These are phyloP conservation scores for Misopates orontium DNA, from an alignment of 257 asterid genomes.

Conservation along the genomic window DNA sequence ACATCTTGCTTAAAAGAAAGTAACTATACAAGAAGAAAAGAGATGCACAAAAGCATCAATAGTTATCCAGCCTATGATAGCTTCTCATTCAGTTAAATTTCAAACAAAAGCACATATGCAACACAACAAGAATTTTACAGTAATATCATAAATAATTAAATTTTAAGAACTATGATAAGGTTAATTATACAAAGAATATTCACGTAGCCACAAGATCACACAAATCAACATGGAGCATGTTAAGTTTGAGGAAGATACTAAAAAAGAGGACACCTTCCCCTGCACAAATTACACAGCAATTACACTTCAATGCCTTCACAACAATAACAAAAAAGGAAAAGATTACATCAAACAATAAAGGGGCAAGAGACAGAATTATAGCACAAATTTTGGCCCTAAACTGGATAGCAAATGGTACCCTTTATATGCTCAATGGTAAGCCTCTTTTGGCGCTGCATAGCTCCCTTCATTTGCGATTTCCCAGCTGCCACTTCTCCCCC, in stretches of 20 bases:
- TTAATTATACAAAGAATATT: conserved; percentile 21
- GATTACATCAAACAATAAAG: not conserved
- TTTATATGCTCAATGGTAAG: conserved; percentile 13
- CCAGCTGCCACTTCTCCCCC: conserved; percentile 73
- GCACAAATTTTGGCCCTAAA: too few relatives aligned
- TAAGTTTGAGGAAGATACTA: not conserved
- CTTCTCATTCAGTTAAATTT: too few relatives aligned
- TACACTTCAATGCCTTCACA: not conserved
- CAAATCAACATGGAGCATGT: not conserved
- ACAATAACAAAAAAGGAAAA: conserved; percentile 2
- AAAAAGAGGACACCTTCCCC: not conserved
- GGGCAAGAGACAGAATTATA: conserved; percentile 23
- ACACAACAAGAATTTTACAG: too few relatives aligned
- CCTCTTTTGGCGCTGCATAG: conserved; percentile 39
- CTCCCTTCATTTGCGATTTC: conserved; percentile 60
- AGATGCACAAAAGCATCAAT: too few relatives aligned
- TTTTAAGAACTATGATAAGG: not conserved
- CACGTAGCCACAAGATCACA: not conserved
- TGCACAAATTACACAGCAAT: not conserved
- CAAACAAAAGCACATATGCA: too few relatives aligned
- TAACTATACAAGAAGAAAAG: too few relatives aligned
- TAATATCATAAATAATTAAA: too few relatives aligned
- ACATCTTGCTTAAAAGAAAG: too few relatives aligned
- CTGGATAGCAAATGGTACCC: conserved; percentile 32
- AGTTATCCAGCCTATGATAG: too few relatives aligned